Evolutionary conservation across 768 basidiomycete species (phyloP).

Genomic region (Kwoniella newhampshirensis): DNA sequence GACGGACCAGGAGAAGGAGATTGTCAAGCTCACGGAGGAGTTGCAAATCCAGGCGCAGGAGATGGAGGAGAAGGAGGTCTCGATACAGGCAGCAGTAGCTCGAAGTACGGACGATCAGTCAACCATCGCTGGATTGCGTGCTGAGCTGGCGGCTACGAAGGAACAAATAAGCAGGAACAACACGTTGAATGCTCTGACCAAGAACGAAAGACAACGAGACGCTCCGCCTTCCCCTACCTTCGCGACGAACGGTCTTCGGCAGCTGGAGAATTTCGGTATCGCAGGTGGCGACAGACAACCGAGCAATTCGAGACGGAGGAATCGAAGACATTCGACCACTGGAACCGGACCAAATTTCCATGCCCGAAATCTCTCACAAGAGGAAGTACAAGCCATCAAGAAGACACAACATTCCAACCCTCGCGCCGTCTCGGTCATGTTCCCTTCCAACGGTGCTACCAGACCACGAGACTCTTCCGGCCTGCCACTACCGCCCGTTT

Average conservation of each 20-base stretch:
- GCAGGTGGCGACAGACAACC: slow-evolving; percentile 16
- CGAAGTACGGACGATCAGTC: slow-evolving; percentile 71
- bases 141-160: slow-evolving; percentile 84
- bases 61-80: slow-evolving; percentile 71
- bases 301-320: slow-evolving; percentile 26
- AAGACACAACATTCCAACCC: slow-evolving; percentile 32
- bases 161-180: slow-evolving; percentile 96
- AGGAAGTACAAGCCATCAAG: slow-evolving; percentile 65
- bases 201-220: slow-evolving; percentile 67
- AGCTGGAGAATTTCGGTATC: slow-evolving; percentile 54
- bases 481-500: slow-evolving; percentile 57
- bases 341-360: slow-evolving; percentile 58
- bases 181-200: slow-evolving; percentile 81
- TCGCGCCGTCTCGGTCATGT: slow-evolving; percentile 49
- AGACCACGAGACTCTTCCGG: slow-evolving; percentile 47
- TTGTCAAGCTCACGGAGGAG: slow-evolving; percentile 77
- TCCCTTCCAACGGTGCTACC: slow-evolving; percentile 44
- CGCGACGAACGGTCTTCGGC: slow-evolving; percentile 59
- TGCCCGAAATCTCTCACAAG: slow-evolving; percentile 68
- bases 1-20: slow-evolving; percentile 77
- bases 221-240: slow-evolving; percentile 80
- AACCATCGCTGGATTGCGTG: slow-evolving; percentile 83
- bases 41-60: slow-evolving; percentile 69
- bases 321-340: slow-evolving; percentile 39
- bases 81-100: slow-evolving; percentile 62